phyloP scores from a whole-genome alignment of 2,329 filamentous ascomycete genomes.

The Bisporella sp. region DNA sequence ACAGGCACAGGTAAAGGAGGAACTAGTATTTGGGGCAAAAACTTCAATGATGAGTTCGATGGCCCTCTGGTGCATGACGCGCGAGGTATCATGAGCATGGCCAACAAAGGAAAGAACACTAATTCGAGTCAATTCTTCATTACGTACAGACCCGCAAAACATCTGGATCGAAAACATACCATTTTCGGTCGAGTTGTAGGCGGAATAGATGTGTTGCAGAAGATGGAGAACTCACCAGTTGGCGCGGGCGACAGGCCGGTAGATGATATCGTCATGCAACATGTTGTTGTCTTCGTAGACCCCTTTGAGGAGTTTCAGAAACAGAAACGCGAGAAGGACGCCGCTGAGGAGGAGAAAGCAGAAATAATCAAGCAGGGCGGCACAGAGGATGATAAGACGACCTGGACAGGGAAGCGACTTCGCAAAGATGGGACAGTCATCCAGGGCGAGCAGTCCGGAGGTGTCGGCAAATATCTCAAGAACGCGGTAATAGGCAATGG shows the following conservation, averaged over 20 bases:
- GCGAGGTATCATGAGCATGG: slow-evolving; percentile 83
- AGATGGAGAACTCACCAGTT: slow-evolving; percentile 70
- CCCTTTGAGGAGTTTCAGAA: slow-evolving; percentile 92
- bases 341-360: slow-evolving; percentile 48
- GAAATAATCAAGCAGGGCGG: slow-evolving; percentile 59
- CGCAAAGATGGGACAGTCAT: slow-evolving; percentile 57
- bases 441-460: slow-evolving; percentile 33
- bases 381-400: slow-evolving; percentile 81
- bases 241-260: slow-evolving; percentile 71
- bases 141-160: slow-evolving; percentile 74
- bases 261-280: slow-evolving; percentile 72
- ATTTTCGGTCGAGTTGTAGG: slow-evolving; percentile 85
- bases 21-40: slow-evolving; percentile 84
- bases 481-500: slow-evolving; percentile 36
- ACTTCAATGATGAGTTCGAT: slow-evolving; percentile 90
- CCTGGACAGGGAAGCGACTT: slow-evolving; percentile 94
- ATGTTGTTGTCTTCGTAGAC: slow-evolving; percentile 82
- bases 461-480: slow-evolving; percentile 78
- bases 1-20: slow-evolving; percentile 90
- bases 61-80: slow-evolving; percentile 78
- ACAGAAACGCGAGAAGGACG: slow-evolving; percentile 60
- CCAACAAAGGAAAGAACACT: slow-evolving; percentile 97
- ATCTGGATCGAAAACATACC: slow-evolving; percentile 95
- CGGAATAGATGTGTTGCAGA: slow-evolving; percentile 62
- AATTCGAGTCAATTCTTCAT: slow-evolving; percentile 96